These are phyloP conservation scores for Houttuynia cordata DNA, from an alignment of 164 flowering plant species.

Conservation along the genomic window DNA sequence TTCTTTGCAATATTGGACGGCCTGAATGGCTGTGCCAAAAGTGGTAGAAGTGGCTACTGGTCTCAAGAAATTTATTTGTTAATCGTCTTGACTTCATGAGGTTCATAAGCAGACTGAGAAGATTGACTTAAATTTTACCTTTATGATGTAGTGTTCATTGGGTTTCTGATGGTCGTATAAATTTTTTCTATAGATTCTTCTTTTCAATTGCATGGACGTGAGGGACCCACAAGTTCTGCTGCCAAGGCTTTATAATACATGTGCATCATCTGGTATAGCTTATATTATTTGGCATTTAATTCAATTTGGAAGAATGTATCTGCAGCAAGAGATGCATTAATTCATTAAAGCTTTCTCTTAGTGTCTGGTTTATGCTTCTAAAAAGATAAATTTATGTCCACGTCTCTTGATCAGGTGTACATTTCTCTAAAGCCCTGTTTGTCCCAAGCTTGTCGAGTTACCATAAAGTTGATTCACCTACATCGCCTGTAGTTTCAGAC, in stretches of 20 bases:
- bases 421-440: constrained; percentile 69
- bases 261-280: constrained; percentile 63
- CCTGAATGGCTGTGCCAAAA: too few relatives aligned
- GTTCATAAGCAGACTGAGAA: too few relatives aligned
- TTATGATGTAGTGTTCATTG: neutral
- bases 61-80: too few relatives aligned
- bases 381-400: neutral
- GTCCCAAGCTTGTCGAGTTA: constrained; percentile 78
- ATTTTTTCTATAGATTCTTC: constrained; percentile 39
- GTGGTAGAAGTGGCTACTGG: too few relatives aligned
- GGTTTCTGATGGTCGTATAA: neutral
- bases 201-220: constrained; percentile 83
- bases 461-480: constrained; percentile 58
- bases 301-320: neutral
- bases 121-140: too few relatives aligned
- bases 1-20: too few relatives aligned
- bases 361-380: neutral
- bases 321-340: neutral
- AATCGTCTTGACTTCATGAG: too few relatives aligned
- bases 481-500: constrained; percentile 30
- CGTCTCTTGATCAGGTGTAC: constrained; percentile 27
- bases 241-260: constrained; percentile 51
- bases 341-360: neutral
- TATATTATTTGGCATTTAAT: neutral
- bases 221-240: constrained; percentile 74